Evolutionary conservation across 2,329 filamentous ascomycete species (phyloP).

Genomic region (Xylogone sp.): DNA sequence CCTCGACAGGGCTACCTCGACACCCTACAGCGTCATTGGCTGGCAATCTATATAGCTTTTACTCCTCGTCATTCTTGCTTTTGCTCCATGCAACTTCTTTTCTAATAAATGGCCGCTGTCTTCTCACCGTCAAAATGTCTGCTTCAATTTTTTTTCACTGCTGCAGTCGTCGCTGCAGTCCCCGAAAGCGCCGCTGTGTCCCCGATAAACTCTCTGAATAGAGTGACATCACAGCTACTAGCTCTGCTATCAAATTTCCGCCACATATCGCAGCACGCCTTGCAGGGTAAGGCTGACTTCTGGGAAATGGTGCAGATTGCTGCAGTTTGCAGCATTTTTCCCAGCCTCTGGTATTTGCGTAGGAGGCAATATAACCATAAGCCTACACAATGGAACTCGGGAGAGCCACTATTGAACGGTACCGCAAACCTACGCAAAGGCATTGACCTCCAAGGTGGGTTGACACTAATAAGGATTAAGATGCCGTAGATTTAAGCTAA

Average conservation of each 20-base stretch:
- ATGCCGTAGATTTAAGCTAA: constrained; percentile 5
- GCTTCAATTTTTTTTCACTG: background rate
- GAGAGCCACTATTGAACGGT: background rate
- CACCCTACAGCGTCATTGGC: constrained; percentile 4
- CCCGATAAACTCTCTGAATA: background rate
- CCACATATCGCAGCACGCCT: constrained; percentile 12
- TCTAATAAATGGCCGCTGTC: background rate
- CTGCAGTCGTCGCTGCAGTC: background rate
- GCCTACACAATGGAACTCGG: constrained; percentile 13
- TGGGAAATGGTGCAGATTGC: constrained; percentile 19
- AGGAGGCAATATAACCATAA: constrained; percentile 12
- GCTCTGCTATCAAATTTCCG: constrained; percentile 13
- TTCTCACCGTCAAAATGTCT: background rate
- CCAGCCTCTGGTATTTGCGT: constrained; percentile 19
- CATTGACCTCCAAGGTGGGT: constrained; percentile 18
- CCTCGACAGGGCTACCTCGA: constrained; percentile 1
- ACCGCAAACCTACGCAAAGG: constrained; percentile 3
- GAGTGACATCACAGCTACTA: constrained; percentile 7
- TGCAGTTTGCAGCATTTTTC: constrained; percentile 12
- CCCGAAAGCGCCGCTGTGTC: background rate
- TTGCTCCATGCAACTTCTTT: constrained; percentile 1
- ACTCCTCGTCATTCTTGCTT: constrained; percentile 4
- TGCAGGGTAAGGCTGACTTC: constrained; percentile 12
- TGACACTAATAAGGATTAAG: background rate
- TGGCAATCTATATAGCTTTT: constrained; percentile 1